These are phyloP conservation scores for Erodium texanum DNA, from an alignment of 441 rosid species.

Conservation along the genomic window DNA sequence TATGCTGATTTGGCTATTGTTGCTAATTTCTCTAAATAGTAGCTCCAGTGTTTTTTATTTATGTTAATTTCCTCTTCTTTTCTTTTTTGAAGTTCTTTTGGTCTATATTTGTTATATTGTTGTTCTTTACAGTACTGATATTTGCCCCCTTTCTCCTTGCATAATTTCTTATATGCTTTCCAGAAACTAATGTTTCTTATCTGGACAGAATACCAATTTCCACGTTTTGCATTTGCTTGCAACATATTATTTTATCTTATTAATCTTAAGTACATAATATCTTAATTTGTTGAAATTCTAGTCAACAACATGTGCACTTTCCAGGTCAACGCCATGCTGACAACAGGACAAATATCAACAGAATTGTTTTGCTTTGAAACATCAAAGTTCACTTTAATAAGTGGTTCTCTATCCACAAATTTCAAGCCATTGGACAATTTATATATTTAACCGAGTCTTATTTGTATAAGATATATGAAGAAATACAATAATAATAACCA, in stretches of 20 bases:
- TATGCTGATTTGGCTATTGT: slow-evolving; percentile 26
- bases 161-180: not conserved
- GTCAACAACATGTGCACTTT: not conserved
- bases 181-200: not conserved
- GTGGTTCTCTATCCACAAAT: not conserved
- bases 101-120: not conserved
- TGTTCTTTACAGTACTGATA: not conserved
- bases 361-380: not conserved
- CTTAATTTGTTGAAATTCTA: not conserved
- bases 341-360: not conserved
- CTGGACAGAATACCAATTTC: not conserved
- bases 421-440: no score
- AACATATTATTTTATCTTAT: not conserved
- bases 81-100: slow-evolving; percentile 5
- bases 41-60: not conserved
- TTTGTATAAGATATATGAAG: no score
- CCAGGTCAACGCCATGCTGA: no score
- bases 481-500: no score
- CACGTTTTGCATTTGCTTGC: not conserved
- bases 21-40: not conserved
- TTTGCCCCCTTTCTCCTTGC: not conserved
- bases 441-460: not conserved
- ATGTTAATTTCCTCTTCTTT: not conserved
- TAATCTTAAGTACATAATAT: not conserved
- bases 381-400: not conserved